Evolutionary conservation across 2,329 filamentous ascomycete species (phyloP).

Genomic region (Aspergillus novoparasiticus): DNA sequence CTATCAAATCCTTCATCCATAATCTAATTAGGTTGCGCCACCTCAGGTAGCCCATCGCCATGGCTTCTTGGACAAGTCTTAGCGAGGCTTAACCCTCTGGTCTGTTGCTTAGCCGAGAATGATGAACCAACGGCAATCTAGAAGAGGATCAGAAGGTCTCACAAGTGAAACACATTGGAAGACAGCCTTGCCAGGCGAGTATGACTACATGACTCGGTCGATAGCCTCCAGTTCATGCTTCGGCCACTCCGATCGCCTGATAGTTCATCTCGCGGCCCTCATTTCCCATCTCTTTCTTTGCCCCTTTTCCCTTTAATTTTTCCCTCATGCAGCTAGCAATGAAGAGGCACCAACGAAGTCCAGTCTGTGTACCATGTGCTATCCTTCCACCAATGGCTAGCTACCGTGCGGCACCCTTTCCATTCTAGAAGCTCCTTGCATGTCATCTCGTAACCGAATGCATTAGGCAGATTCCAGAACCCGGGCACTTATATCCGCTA

Average conservation of each 20-base stretch:
- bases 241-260: not conserved
- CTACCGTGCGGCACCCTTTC: not conserved
- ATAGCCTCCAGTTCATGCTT: not conserved
- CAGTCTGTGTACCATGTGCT: not conserved
- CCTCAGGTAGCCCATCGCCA: not conserved
- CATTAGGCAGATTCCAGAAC: not conserved
- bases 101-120: not conserved
- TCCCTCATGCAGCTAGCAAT: not conserved
- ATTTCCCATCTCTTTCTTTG: not conserved
- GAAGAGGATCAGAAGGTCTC: not conserved
- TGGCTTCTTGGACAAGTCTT: slow-evolving; percentile 3
- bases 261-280: not conserved
- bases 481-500: not conserved
- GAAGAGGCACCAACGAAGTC: not conserved
- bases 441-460: not conserved
- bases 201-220: not conserved
- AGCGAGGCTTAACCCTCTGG: slow-evolving; percentile 4
- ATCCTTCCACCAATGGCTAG: not conserved
- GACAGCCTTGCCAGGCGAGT: not conserved
- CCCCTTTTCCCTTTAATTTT: not conserved
- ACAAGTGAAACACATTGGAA: not conserved
- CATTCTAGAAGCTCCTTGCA: not conserved
- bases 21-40: slow-evolving; percentile 6
- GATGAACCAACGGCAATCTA: not conserved
- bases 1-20: not conserved